Evolutionary conservation across 1,139 yeast genomes (phyloP).

Genomic region (Yamadazyma atmosphaerica): DNA sequence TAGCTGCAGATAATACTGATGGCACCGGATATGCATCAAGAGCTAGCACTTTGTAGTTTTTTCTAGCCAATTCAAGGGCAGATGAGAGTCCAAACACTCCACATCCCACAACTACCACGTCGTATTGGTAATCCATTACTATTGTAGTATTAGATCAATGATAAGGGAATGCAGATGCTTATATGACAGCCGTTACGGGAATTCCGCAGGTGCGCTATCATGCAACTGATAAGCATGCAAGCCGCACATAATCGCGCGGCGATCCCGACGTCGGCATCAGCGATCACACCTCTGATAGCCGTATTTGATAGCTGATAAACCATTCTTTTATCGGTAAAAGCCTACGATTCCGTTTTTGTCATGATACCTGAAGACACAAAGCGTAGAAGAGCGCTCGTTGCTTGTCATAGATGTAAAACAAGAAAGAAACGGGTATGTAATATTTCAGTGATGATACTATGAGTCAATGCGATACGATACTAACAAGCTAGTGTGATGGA

Average conservation of each 20-base stretch:
- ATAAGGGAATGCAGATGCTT: too few relatives aligned
- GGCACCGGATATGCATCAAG: conserved; percentile 43
- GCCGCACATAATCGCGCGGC: too few relatives aligned
- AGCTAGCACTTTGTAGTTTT: conserved; percentile 41
- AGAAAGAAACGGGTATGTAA: conserved; percentile 1
- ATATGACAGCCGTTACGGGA: too few relatives aligned
- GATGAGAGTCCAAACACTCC: conserved; percentile 22
- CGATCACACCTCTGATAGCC: too few relatives aligned
- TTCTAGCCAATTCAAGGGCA: conserved; percentile 22
- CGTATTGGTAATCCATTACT: conserved; percentile 7
- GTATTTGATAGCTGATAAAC: too few relatives aligned
- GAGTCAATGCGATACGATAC: not conserved
- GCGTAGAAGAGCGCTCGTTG: not conserved
- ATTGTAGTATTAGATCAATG: too few relatives aligned
- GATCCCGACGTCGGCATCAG: too few relatives aligned
- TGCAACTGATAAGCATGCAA: too few relatives aligned
- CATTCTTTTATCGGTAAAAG: too few relatives aligned
- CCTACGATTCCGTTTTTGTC: too few relatives aligned
- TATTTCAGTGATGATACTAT: not conserved
- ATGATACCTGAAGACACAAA: too few relatives aligned
- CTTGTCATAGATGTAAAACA: conserved; percentile 11
- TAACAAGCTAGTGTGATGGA: conserved; percentile 2
- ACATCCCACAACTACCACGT: conserved; percentile 18
- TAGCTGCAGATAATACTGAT: conserved; percentile 47
- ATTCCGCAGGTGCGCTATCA: too few relatives aligned